Percentiles rank a stretch among this genome's conserved stretches.
These are phyloP conservation scores for Umbilicus rupestris DNA, from an alignment of 164 flowering plant genomes.

Conservation along the genomic window DNA sequence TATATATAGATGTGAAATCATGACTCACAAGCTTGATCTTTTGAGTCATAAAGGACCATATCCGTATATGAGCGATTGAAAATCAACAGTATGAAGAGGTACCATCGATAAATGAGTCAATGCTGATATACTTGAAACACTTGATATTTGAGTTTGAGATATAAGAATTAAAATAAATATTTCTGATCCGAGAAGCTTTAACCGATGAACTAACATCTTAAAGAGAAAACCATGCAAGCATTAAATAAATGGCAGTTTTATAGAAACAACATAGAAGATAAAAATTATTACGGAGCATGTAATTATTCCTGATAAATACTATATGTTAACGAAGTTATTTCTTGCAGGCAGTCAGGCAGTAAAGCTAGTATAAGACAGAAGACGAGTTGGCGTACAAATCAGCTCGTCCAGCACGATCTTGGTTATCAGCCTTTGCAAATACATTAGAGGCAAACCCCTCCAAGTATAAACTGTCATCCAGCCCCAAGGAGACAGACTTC, in stretches of 20 bases:
- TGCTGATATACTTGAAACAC: no score
- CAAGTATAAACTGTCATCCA: slow-evolving; percentile 72
- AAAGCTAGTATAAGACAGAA: neutral
- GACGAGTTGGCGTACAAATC: slow-evolving; percentile 53
- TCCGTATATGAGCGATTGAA: no score
- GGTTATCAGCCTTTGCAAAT: slow-evolving; percentile 91
- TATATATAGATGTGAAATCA: no score
- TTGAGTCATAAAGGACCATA: no score
- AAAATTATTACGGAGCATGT: neutral
- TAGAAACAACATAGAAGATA: neutral
- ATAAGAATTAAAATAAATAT: neutral
- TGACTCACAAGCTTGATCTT: no score
- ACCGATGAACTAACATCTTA: neutral
- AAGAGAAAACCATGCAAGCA: neutral
- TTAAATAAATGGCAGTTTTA: neutral
- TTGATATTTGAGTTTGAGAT: neutral
- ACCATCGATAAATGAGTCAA: no score
- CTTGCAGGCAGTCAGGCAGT: neutral
- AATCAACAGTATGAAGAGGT: slow-evolving; percentile 23
- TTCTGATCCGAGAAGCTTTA: neutral
- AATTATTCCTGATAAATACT: no score
- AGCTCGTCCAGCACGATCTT: slow-evolving; percentile 92
- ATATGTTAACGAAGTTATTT: no score
- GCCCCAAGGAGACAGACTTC: slow-evolving; percentile 65
- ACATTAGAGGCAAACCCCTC: slow-evolving; percentile 94